phyloP scores from a whole-genome alignment of 352 stramenopile species.

The Pythium aphanidermatum region DNA sequence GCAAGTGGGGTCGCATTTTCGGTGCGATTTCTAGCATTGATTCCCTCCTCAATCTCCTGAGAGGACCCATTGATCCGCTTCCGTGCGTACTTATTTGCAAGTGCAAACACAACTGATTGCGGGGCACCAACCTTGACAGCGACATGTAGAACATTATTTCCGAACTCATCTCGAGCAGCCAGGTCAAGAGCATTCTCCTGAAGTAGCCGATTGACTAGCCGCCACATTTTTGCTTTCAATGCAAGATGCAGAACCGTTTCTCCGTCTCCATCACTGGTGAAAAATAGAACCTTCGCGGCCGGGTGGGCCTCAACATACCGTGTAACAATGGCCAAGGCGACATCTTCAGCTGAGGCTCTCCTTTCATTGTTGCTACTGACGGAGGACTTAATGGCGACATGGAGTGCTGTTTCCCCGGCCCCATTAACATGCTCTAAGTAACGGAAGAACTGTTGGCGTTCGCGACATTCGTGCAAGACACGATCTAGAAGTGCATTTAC shows the following conservation, averaged over 20 bases:
- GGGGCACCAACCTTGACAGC: constrained; percentile 55
- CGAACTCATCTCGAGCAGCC: constrained; percentile 32
- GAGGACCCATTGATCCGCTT: too few relatives aligned
- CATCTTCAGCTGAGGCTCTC: constrained; percentile 13
- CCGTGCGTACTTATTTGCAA: too few relatives aligned
- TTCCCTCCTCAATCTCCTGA: background rate
- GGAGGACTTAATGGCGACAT: constrained; percentile 62
- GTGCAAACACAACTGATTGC: constrained; percentile 26
- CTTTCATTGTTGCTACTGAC: constrained; percentile 8
- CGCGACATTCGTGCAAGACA: constrained; percentile 4
- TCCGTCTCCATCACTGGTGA: constrained; percentile 31
- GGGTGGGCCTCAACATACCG: background rate
- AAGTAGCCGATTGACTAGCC: constrained; percentile 44
- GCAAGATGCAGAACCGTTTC: constrained; percentile 57
- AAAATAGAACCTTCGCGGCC: constrained; percentile 5
- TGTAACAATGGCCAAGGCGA: constrained; percentile 29
- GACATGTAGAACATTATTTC: constrained; percentile 57
- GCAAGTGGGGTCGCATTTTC: constrained; percentile 55
- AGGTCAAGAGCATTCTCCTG: constrained; percentile 36
- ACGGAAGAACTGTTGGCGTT: constrained; percentile 18
- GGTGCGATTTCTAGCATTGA: constrained; percentile 23
- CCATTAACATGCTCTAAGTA: constrained; percentile 58
- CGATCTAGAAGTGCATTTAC: constrained; percentile 28
- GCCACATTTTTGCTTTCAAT: constrained; percentile 54
- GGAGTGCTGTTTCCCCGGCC: constrained; percentile 56